Base-by-base conservation (phyloP, 441 rosid species). In the Gossypium schwendimanii region DNA sequence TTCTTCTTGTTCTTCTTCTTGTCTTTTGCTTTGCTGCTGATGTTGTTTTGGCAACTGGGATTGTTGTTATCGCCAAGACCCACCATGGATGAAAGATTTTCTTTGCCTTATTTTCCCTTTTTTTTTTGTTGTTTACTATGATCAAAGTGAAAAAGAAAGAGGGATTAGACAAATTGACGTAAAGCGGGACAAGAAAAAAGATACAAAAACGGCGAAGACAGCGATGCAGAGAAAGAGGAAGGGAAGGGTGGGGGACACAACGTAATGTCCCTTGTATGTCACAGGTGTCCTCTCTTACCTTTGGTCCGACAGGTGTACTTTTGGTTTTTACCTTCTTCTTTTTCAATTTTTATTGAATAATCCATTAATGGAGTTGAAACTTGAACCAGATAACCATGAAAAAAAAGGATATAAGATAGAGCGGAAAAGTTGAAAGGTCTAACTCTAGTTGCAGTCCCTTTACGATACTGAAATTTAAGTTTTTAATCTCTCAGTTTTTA, bases 1-100 rank as follows among this genome's bases (percentile, higher is more conserved):
- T 85, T 89, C 84, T 84, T 89, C 81, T 80, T 93, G 78, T 73
- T 87, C 77, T 77, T 89, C 81, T 72, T 84, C 64, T 84, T 86
- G 15, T 84, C 83, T 66, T 79, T 77, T 20, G 73, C 52, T 77
- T 77, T 86, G 71, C 54, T 77, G 41, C 41, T 36, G 41, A 36
- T 36, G 41, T 36, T 36, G 41, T 6, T 36, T 36, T 36, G 41
- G 41, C 9, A 36, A 33, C 26, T 31, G 50, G 69, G 28, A 72
- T 24, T 76, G 59, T 20, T 55, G 52, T 23, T 65, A 31, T 73
- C 76, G 9, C 71, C 65, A 12, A 73, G 54, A 49, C 71, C 76
- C 66, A 73, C 73, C 77, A 75, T 75, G 59, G 61, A 24, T 59
- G 53, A 71, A 1, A 2, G 3, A 39, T 58, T 44, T 47, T n/a